These are phyloP conservation scores for Debaryomyces castellii DNA, from an alignment of 805 yeast genomes.

Conservation along the genomic window DNA sequence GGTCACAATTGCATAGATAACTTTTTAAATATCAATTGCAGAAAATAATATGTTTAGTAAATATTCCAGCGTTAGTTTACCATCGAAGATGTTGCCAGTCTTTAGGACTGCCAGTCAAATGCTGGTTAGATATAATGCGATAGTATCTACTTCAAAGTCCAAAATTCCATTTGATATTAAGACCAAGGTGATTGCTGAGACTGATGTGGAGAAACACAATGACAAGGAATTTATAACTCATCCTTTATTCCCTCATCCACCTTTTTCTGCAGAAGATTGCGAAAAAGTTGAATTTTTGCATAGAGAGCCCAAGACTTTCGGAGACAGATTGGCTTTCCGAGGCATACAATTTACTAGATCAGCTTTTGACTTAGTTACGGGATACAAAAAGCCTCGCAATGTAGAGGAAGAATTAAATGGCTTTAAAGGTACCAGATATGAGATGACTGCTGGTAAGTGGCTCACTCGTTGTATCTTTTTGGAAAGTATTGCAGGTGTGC, in stretches of 20 bases:
- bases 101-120: not conserved
- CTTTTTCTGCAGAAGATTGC: constrained; percentile 29
- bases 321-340: constrained; percentile 54
- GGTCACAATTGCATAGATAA: no score
- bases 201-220: constrained; percentile 22
- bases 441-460: constrained; percentile 67
- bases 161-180: constrained; percentile 18
- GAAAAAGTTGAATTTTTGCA: constrained; percentile 48
- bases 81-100: not conserved
- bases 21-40: no score
- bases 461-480: constrained; percentile 59
- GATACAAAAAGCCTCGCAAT: constrained; percentile 58
- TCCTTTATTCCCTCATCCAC: constrained; percentile 39
- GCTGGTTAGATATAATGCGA: not conserved
- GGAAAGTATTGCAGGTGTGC: constrained; percentile 78
- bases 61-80: not conserved
- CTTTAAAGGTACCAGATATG: constrained; percentile 40
- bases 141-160: not conserved
- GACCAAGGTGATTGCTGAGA: constrained; percentile 23
- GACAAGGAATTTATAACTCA: constrained; percentile 39
- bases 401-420: constrained; percentile 20
- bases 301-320: constrained; percentile 43
- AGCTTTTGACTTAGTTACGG: constrained; percentile 62
- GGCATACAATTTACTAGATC: constrained; percentile 46
- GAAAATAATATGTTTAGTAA: not conserved